Conservation (phyloP, 2,329 filamentous ascomycete species). For the Phoma sp. region DNA sequence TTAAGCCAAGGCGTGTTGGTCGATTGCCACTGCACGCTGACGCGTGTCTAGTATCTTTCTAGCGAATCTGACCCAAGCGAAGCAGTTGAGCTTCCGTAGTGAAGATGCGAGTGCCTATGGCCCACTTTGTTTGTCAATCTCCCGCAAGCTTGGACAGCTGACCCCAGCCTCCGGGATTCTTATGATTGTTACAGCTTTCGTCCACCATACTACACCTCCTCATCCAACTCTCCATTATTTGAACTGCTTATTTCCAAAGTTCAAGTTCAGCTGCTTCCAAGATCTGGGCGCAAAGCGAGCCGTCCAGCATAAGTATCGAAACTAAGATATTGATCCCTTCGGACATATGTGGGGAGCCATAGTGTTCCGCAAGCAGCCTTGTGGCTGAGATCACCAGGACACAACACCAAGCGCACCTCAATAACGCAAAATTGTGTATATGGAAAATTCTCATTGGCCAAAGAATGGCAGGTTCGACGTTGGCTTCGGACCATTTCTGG, state of each 20-base stretch:
- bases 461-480: not conserved
- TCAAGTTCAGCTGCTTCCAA: not conserved
- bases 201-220: not conserved
- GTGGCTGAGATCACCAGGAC: constrained; percentile 19
- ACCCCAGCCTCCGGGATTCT: constrained; percentile 6
- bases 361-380: constrained; percentile 5
- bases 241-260: not conserved
- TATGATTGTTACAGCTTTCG: not conserved
- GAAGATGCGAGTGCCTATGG: constrained; percentile 3
- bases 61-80: not conserved
- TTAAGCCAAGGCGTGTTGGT: not conserved
- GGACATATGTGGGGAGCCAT: constrained; percentile 20
- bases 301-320: not conserved
- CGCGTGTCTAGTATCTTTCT: not conserved
- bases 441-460: not conserved
- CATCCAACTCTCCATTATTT: not conserved
- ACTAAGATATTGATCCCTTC: constrained; percentile 1
- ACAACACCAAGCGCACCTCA: not conserved
- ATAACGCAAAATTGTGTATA: not conserved
- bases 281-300: constrained; percentile 10
- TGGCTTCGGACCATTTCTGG: not conserved
- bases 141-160: constrained; percentile 3
- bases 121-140: constrained; percentile 13
- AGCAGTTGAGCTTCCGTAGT: constrained; percentile 7
- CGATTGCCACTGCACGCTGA: constrained; percentile 6